phyloP scores from a whole-genome alignment of 805 yeast species.

The Metschnikowia amazonensis region DNA sequence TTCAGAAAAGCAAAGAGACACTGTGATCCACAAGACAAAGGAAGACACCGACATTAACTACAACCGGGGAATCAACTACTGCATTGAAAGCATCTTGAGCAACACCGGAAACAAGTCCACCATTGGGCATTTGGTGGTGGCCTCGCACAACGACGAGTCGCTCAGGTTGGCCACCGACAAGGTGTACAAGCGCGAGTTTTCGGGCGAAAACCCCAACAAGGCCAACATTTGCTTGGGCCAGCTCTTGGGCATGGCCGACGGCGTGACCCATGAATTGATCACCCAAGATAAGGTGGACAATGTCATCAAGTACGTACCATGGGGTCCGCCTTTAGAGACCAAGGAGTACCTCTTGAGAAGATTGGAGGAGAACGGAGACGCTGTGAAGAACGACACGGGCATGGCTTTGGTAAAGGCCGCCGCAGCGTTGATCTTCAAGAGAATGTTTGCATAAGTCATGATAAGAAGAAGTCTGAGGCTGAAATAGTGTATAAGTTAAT shows the following conservation, averaged over 20 bases:
- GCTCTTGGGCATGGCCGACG: constrained; percentile 93
- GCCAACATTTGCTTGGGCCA: constrained; percentile 82
- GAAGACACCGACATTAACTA: constrained; percentile 75
- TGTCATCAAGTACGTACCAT: constrained; percentile 90
- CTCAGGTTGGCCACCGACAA: constrained; percentile 64
- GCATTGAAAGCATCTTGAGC: constrained; percentile 55
- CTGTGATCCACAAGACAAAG: constrained; percentile 72
- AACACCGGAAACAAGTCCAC: constrained; percentile 44
- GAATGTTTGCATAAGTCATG: constrained; percentile 8
- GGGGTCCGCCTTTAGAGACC: constrained; percentile 96
- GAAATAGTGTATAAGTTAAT: no score
- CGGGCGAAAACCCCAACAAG: constrained; percentile 22
- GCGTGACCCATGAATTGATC: constrained; percentile 72
- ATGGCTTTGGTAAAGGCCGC: constrained; percentile 64
- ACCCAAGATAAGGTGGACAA: constrained; percentile 61
- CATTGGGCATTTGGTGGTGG: constrained; percentile 80
- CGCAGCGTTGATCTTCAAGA: constrained; percentile 6
- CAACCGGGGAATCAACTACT: constrained; percentile 61
- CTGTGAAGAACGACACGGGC: constrained; percentile 82
- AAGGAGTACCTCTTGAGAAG: constrained; percentile 86
- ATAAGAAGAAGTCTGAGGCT: no score
- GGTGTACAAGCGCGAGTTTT: constrained; percentile 27
- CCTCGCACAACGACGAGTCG: constrained; percentile 84
- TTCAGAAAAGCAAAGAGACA: constrained; percentile 68
- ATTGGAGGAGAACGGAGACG: constrained; percentile 94